phyloP scores from a whole-genome alignment of 352 stramenopile species.

The Albugo laibachii region DNA sequence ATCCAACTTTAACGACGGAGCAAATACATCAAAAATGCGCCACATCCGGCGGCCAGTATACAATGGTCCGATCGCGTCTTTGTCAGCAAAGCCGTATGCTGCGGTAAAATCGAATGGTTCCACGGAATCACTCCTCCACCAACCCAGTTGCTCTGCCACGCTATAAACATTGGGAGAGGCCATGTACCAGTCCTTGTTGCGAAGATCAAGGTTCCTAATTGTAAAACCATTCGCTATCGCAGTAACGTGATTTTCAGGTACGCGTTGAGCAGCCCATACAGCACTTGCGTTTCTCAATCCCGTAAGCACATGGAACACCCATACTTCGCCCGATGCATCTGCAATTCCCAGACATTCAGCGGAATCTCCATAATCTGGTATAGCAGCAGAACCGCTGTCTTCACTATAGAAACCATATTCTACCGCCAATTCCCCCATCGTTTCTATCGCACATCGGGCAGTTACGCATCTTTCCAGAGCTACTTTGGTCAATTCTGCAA shows the following conservation, averaged over 20 bases:
- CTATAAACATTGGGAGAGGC: conserved; percentile 73
- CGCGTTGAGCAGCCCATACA: conserved; percentile 85
- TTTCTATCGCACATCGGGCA: conserved; percentile 62
- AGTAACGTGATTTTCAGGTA: conserved; percentile 78
- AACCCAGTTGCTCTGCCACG: conserved; percentile 69
- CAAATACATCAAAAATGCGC: conserved; percentile 69
- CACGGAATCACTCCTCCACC: conserved; percentile 36
- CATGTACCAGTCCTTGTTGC: conserved; percentile 67
- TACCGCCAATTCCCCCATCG: conserved; percentile 85
- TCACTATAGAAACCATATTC: conserved; percentile 90
- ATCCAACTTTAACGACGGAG: conserved; percentile 55
- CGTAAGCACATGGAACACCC: conserved; percentile 90
- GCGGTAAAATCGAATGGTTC: conserved; percentile 47
- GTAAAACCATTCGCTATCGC: conserved; percentile 86
- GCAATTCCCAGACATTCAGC: conserved; percentile 75
- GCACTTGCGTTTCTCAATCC: conserved; percentile 68
- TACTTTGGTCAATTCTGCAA: conserved; percentile 79
- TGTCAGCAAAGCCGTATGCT: conserved; percentile 43
- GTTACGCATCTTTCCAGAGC: conserved; percentile 78
- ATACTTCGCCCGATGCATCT: conserved; percentile 77
- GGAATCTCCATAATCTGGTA: conserved; percentile 40
- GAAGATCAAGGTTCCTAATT: conserved; percentile 75
- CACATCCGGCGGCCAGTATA: conserved; percentile 76
- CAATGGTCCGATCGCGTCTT: conserved; percentile 32
- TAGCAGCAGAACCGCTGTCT: conserved; percentile 41